Conservation (phyloP, 805 yeast species). For the Dipodascopsis uninucleata region DNA sequence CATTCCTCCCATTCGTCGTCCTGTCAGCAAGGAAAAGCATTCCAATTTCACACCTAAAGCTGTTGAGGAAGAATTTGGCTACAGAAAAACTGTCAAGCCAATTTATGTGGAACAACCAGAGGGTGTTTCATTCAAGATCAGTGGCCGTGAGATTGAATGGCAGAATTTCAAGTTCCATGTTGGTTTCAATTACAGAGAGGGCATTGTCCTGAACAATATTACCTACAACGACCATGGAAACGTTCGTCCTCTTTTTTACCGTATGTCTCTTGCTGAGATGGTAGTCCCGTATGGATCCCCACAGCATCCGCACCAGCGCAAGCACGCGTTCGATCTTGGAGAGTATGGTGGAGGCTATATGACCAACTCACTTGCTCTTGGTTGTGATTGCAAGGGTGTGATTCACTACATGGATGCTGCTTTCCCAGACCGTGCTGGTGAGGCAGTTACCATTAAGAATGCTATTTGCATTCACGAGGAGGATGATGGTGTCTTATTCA, state of each 20-base stretch:
- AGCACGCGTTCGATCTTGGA: conserved; percentile 82
- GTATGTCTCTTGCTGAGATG: conserved; percentile 76
- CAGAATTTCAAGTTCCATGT: conserved; percentile 72
- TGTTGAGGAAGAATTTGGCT: conserved; percentile 50
- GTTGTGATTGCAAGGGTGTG: conserved; percentile 84
- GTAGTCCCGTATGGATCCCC: conserved; percentile 83
- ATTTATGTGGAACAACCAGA: conserved; percentile 73
- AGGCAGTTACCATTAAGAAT: conserved; percentile 65
- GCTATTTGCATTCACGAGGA: conserved; percentile 85
- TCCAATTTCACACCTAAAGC: conserved; percentile 67
- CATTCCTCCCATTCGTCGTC: conserved; percentile 70
- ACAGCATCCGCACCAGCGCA: conserved; percentile 75
- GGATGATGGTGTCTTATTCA: conserved; percentile 74
- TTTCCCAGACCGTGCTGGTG: conserved; percentile 64
- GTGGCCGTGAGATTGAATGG: conserved; percentile 70
- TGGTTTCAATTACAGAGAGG: conserved; percentile 84
- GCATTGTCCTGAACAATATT: conserved; percentile 72
- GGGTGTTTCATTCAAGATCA: conserved; percentile 73
- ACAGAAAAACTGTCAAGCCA: conserved; percentile 62
- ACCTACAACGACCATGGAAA: conserved; percentile 72
- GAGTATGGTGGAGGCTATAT: conserved; percentile 85
- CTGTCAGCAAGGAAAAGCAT: conserved; percentile 63
- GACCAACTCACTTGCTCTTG: conserved; percentile 73
- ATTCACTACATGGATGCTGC: conserved; percentile 81
- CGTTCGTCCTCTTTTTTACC: conserved; percentile 63